Base-by-base conservation (phyloP, 2,329 filamentous ascomycete genomes). In the Hymenoscyphus fraxineus region DNA sequence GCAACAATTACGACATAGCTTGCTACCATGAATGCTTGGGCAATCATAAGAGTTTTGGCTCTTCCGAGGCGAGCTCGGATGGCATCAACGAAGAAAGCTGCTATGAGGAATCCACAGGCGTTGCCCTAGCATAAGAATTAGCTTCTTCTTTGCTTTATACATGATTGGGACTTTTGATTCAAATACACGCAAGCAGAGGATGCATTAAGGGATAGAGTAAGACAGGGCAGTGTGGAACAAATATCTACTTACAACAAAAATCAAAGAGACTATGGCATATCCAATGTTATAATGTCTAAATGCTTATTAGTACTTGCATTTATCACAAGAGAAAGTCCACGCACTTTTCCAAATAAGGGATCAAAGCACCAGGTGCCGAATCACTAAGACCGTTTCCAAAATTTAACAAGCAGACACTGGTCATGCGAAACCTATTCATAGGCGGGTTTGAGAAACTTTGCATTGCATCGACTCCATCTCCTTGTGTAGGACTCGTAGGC, bases 221-320 rank as follows among this genome's bases (percentile, higher is more conserved):
- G 16, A 7, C n/a, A n/a, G 9, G 9, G 27, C 3, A 13, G 44
- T 27, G 44, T 51, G 10, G 9, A 10, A 10, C 1, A 51, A 44
- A 16, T 6, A 7, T 1, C 44, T 3, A 51, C 44, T 51, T 51
- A 51, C 85, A 38, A 95, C 84, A 78, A 95, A 96, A 72, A 96
- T 91, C 44, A 94, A 80, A 1, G 92, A 94, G 2, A 95, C 90
- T 9, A 92, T 77, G 2, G 87, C 89, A 74, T 95, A 94, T 54
- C 88, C 88, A 63, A 95, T 91, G 64, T 81, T 69, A 73, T 94
- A 96, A 71, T 90, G 76, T 56, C 83, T 85, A 12, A 57, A 58
- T 38, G 44, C 19, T 27, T 16, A 54, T 67, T 59, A 63, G 65
- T 63, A 63, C 65, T 16, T 27, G 31, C 10, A 40, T 40, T 15